Evolutionary conservation across 129 eudicot species (phyloP).

Genomic region (Apium graveolens): DNA sequence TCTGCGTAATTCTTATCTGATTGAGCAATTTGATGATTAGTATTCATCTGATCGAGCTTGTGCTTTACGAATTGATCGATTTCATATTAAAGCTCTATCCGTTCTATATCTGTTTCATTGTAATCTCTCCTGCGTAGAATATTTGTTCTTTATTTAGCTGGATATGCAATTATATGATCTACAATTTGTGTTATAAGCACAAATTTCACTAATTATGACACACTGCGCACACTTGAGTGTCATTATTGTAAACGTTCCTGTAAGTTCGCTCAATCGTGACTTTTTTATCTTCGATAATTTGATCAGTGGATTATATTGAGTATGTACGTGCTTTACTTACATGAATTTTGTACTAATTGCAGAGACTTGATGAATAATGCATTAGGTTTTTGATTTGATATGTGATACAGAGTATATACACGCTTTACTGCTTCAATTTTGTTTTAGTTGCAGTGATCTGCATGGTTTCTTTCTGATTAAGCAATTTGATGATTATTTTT

Average conservation of each 20-base stretch:
- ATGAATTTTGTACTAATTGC: conserved; percentile 6
- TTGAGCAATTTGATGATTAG: background rate
- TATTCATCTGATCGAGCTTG: background rate
- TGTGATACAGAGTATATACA: background rate
- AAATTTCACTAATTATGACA: background rate
- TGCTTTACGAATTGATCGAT: background rate
- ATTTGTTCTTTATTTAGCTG: background rate
- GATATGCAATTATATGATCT: background rate
- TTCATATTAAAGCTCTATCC: background rate
- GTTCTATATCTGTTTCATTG: background rate
- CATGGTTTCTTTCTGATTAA: background rate
- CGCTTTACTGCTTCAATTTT: conserved; percentile 6
- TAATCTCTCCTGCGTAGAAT: background rate
- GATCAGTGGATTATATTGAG: background rate
- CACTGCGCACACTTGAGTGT: no score
- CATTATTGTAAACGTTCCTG: background rate
- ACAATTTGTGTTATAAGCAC: background rate
- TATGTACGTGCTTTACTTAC: background rate
- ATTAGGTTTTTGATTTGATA: background rate
- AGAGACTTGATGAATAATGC: background rate
- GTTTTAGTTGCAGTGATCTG: conserved; percentile 4
- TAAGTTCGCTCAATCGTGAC: background rate
- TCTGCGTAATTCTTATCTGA: background rate
- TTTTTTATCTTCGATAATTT: background rate
- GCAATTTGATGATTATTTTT: background rate